Percentiles rank a stretch among this genome's conserved stretches.
Evolutionary conservation across 169 alveolate species (phyloP).

Genomic region (Eimeria tenella): DNA sequence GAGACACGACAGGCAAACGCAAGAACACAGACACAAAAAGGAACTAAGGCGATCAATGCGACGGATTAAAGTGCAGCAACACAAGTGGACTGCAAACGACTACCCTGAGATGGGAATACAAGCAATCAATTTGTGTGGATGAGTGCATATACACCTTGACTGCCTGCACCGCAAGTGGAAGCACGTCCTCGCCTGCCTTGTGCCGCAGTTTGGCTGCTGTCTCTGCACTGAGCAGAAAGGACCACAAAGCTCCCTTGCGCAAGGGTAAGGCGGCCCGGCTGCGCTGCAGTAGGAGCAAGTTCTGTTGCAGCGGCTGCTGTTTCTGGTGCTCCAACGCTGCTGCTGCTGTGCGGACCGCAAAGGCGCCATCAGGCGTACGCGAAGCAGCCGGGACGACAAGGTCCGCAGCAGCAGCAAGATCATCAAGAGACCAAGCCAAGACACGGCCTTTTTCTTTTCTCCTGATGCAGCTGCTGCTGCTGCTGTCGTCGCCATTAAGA

Average conservation of each 20-base stretch:
- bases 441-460: slow-evolving; percentile 16
- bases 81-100: no score
- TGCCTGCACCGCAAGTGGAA: neutral
- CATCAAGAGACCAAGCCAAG: neutral
- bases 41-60: no score
- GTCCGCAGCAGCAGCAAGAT: neutral
- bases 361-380: neutral
- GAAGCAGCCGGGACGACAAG: neutral
- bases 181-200: slow-evolving; percentile 16
- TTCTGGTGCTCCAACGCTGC: neutral
- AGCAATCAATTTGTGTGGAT: no score
- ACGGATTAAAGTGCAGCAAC: no score
- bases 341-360: slow-evolving; percentile 10
- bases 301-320: neutral
- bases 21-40: no score
- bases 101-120: no score
- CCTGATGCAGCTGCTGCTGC: neutral
- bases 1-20: no score
- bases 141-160: neutral
- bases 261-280: neutral
- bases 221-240: neutral
- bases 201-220: neutral
- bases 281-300: slow-evolving; percentile 9
- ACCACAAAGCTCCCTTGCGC: neutral
- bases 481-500: neutral